Conservation (phyloP, 192 early-diverging fungal genomes). For the Backusella luteola region DNA sequence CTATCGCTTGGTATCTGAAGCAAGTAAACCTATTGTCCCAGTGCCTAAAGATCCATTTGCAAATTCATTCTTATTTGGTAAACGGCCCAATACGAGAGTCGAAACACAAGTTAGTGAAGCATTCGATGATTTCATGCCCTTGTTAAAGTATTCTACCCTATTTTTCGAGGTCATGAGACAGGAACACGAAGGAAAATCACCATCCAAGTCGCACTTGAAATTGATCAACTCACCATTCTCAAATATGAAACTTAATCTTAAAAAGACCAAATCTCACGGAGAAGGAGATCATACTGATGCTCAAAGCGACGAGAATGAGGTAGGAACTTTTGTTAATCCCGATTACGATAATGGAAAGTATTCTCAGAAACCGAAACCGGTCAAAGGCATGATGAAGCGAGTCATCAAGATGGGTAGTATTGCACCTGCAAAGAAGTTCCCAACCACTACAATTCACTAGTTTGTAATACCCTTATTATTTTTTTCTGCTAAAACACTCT, state of each 20-base stretch:
- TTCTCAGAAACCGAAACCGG: neutral
- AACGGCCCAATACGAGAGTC: neutral
- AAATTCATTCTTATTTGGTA: constrained; percentile 1
- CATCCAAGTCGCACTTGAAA: constrained; percentile 4
- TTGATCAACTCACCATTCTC: constrained; percentile 10
- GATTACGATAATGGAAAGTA: constrained; percentile 2
- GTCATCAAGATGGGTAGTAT: constrained; percentile 15
- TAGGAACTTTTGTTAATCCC: neutral
- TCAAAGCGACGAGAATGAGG: neutral
- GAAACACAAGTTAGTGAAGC: constrained; percentile 10
- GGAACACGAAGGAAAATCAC: neutral
- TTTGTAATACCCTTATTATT: constrained; percentile 4
- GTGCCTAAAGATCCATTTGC: constrained; percentile 12
- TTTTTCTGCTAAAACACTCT: neutral
- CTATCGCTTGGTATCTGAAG: constrained; percentile 17
- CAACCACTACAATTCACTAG: constrained; percentile 1
- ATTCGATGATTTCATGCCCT: constrained; percentile 6
- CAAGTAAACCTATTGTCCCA: constrained; percentile 1
- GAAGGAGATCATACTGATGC: neutral
- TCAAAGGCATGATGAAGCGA: constrained; percentile 15
- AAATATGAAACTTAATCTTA: constrained; percentile 12
- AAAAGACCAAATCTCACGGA: constrained; percentile 8
- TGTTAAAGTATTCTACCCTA: neutral
- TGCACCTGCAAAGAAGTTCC: constrained; percentile 1
- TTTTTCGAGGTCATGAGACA: neutral